Conservation (phyloP, 805 yeast genomes). For the Yarrowia porcina region DNA sequence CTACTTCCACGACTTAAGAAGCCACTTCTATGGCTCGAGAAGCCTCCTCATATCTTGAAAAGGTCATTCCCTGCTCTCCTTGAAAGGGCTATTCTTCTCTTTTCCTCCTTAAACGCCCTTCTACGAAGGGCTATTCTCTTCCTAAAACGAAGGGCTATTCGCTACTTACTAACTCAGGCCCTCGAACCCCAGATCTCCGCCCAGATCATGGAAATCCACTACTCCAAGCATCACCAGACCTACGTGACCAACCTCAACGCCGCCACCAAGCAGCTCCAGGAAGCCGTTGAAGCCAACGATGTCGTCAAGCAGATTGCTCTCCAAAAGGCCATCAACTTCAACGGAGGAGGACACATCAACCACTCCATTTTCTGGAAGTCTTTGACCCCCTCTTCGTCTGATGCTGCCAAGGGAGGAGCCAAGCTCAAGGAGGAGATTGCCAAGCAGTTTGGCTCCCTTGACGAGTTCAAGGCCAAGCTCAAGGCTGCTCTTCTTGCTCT, state of each 20-base stretch:
- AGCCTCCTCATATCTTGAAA: too few relatives aligned
- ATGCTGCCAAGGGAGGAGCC: slow-evolving; percentile 51
- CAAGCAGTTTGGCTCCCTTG: slow-evolving; percentile 67
- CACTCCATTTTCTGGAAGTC: slow-evolving; percentile 83
- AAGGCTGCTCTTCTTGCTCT: slow-evolving; percentile 73
- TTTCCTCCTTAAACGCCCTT: too few relatives aligned
- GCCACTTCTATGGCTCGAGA: too few relatives aligned
- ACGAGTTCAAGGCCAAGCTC: slow-evolving; percentile 56
- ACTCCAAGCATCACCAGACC: slow-evolving; percentile 85
- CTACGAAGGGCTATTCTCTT: too few relatives aligned
- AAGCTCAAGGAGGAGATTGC: slow-evolving; percentile 54
- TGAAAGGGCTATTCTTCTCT: too few relatives aligned
- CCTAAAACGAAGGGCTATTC: too few relatives aligned
- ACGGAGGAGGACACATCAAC: slow-evolving; percentile 86
- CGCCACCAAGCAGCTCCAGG: slow-evolving; percentile 65
- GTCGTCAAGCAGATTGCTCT: slow-evolving; percentile 53
- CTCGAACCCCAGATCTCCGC: slow-evolving; percentile 31
- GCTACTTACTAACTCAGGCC: slow-evolving; percentile 27
- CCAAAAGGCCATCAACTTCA: slow-evolving; percentile 76
- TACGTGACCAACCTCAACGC: slow-evolving; percentile 80
- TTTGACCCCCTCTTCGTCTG: slow-evolving; percentile 69
- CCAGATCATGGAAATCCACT: slow-evolving; percentile 46
- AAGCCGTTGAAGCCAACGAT: slow-evolving; percentile 57
- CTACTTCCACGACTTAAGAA: too few relatives aligned
- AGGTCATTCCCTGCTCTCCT: too few relatives aligned